These are phyloP conservation scores for Talaromyces amestolkiae DNA, from an alignment of 2,329 filamentous ascomycete species.

Conservation along the genomic window DNA sequence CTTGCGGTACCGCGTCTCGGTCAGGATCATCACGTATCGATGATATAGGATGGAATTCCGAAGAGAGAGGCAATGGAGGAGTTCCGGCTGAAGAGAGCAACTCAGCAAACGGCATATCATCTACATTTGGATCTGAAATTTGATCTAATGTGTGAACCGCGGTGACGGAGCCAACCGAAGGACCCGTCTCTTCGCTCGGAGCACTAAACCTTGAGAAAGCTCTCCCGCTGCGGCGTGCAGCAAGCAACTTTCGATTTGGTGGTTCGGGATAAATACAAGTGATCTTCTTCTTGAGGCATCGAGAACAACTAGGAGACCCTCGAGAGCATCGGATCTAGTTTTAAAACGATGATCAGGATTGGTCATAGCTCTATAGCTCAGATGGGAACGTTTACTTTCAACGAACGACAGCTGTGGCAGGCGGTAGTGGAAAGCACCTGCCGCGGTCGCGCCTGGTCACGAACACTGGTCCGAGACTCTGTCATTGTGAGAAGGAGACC, in stretches of 20 bases:
- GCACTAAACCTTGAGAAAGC: neutral
- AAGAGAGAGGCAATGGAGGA: neutral
- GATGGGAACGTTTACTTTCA: neutral
- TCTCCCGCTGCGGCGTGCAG: neutral
- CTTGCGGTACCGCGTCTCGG: neutral
- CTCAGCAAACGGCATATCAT: neutral
- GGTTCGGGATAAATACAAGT: conserved; percentile 9
- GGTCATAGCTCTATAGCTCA: neutral
- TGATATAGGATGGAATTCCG: neutral
- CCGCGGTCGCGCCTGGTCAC: neutral
- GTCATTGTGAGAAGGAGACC: neutral
- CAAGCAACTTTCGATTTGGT: conserved; percentile 11
- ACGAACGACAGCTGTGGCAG: neutral
- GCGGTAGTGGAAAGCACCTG: neutral
- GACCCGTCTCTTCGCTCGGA: neutral
- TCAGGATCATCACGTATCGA: neutral
- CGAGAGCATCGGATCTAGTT: conserved; percentile 9
- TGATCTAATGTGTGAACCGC: neutral
- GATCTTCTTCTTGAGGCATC: conserved; percentile 6
- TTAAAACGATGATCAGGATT: neutral
- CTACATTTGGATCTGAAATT: neutral
- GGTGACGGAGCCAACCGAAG: neutral
- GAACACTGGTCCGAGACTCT: neutral
- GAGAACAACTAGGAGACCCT: conserved; percentile 6
- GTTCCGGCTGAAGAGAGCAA: neutral